phyloP scores from a whole-genome alignment of 2,329 filamentous ascomycete species.

The Cryphonectria japonica region DNA sequence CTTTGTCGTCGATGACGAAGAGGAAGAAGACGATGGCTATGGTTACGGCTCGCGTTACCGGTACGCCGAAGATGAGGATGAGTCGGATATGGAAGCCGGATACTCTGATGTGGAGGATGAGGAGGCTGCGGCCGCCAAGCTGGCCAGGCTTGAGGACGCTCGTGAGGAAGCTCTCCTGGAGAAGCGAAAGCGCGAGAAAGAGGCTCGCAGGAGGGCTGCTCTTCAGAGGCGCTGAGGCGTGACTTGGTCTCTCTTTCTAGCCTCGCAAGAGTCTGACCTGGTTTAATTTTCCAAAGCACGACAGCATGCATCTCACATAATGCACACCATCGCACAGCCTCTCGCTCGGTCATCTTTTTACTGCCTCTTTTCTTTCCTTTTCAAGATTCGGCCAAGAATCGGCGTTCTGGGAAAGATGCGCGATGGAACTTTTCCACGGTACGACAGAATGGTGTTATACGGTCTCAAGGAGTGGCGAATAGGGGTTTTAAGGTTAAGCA shows the following conservation, averaged over 20 bases:
- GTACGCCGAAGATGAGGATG: constrained; percentile 65
- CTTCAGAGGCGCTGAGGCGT: constrained; percentile 11
- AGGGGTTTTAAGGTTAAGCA: constrained; percentile 21
- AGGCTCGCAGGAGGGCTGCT: constrained; percentile 51
- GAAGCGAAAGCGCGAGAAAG: constrained; percentile 64
- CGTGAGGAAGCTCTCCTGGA: constrained; percentile 66
- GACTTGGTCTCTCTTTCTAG: not conserved
- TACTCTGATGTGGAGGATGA: constrained; percentile 74
- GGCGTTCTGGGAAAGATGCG: constrained; percentile 8
- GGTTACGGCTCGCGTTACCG: constrained; percentile 41
- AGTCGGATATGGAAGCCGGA: constrained; percentile 80
- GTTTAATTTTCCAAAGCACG: not conserved
- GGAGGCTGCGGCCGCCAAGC: constrained; percentile 63
- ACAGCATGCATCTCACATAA: not conserved
- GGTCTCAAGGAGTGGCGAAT: constrained; percentile 5
- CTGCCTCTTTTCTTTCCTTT: constrained; percentile 7
- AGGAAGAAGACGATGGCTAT: constrained; percentile 48
- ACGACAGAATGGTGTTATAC: constrained; percentile 17
- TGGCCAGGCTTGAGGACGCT: constrained; percentile 70
- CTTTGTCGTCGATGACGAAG: constrained; percentile 65
- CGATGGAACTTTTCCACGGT: not conserved
- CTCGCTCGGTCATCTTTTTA: not conserved
- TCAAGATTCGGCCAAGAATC: not conserved
- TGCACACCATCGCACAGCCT: not conserved
- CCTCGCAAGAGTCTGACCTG: not conserved